phyloP scores from a whole-genome alignment of 2,329 filamentous ascomycete species.

The Elsinoe batatas region DNA sequence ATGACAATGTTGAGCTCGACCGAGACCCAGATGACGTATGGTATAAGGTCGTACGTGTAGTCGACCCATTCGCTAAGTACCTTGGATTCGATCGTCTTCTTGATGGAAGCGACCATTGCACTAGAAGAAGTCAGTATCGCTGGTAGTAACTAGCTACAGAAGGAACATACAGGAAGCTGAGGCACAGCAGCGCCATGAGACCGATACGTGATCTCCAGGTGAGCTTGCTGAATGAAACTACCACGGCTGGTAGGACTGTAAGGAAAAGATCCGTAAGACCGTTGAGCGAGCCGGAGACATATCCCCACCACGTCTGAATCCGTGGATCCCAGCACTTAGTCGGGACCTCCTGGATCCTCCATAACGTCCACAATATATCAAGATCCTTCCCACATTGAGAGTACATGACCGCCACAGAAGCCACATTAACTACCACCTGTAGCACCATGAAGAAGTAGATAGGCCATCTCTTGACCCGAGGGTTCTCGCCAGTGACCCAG shows the following conservation, averaged over 20 bases:
- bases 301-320: slow-evolving; percentile 18
- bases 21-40: slow-evolving; percentile 22
- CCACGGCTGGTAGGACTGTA: slow-evolving; percentile 22
- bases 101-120: slow-evolving; percentile 24
- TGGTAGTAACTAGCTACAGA: not conserved
- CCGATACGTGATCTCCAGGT: slow-evolving; percentile 21
- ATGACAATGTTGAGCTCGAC: slow-evolving; percentile 29
- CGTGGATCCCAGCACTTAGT: slow-evolving; percentile 19
- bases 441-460: slow-evolving; percentile 21
- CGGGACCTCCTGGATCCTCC: slow-evolving; percentile 3
- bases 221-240: slow-evolving; percentile 23
- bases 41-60: slow-evolving; percentile 23
- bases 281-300: slow-evolving; percentile 21
- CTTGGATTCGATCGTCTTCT: slow-evolving; percentile 24
- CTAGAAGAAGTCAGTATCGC: slow-evolving; percentile 13
- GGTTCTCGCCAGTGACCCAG: slow-evolving; percentile 22
- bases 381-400: slow-evolving; percentile 22
- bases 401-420: slow-evolving; percentile 20
- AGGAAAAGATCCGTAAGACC: slow-evolving; percentile 24
- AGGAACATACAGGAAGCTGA: slow-evolving; percentile 19
- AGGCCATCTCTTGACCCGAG: slow-evolving; percentile 21
- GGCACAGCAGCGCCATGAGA: slow-evolving; percentile 20
- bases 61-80: slow-evolving; percentile 21
- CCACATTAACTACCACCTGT: slow-evolving; percentile 21
- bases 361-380: slow-evolving; percentile 17